A percentile compares a stretch with the other conserved stretches of the same genome.
phyloP scores from a whole-genome alignment of 139 green algal species.

The Microglena sp. region DNA sequence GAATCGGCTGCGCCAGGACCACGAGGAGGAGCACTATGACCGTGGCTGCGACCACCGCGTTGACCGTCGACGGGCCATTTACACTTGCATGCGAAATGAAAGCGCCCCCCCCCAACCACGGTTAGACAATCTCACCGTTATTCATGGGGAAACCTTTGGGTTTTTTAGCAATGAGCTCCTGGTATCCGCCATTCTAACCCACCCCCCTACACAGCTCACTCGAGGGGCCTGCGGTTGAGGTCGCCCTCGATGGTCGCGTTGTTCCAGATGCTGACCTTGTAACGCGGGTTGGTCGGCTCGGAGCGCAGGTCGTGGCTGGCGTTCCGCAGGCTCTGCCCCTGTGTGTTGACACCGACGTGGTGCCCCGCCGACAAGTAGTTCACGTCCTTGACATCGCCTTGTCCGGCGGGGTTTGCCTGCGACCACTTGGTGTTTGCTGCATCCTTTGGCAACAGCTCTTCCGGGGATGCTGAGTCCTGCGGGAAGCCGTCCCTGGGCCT shows the following conservation, averaged over 20 bases:
- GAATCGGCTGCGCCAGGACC: too few relatives aligned
- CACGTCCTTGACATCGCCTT: slow-evolving; percentile 6
- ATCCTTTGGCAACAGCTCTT: slow-evolving; percentile 8
- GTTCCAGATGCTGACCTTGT: background rate
- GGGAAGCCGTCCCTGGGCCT: slow-evolving; percentile 4
- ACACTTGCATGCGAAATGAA: too few relatives aligned
- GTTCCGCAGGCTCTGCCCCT: slow-evolving; percentile 10
- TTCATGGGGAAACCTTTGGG: too few relatives aligned
- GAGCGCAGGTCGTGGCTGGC: slow-evolving; percentile 8
- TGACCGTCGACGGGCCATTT: too few relatives aligned
- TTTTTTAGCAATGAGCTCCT: too few relatives aligned
- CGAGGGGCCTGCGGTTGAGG: background rate
- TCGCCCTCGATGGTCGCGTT: slow-evolving; percentile 13
- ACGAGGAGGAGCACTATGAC: too few relatives aligned
- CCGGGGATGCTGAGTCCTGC: background rate
- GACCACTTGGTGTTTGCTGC: slow-evolving; percentile 14
- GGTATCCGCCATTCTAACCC: too few relatives aligned
- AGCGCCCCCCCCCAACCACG: too few relatives aligned
- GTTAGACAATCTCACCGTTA: too few relatives aligned
- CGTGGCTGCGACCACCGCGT: too few relatives aligned
- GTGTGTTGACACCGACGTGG: slow-evolving; percentile 16
- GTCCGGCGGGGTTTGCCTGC: slow-evolving; percentile 6
- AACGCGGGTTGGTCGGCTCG: slow-evolving; percentile 1
- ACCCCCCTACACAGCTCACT: too few relatives aligned
- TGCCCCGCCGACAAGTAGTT: slow-evolving; percentile 10